A percentile compares a stretch with the other conserved stretches of the same genome.
phyloP scores from a whole-genome alignment of 2,329 filamentous ascomycete genomes.

The Thielaviopsis ethacetica region DNA sequence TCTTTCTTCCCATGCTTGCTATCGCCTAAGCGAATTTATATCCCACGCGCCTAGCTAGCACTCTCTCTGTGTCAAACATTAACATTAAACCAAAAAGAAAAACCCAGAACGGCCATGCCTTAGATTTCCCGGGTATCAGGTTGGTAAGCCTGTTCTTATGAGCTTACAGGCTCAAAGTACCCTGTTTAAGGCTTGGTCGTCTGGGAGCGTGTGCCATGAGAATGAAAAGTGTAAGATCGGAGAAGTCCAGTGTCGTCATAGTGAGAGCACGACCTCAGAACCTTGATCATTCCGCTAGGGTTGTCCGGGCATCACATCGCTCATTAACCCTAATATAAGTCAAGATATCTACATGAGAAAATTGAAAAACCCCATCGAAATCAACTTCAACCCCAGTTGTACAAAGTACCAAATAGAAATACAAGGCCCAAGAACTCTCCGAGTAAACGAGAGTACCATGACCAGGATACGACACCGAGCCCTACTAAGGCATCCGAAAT shows the following conservation, averaged over 20 bases:
- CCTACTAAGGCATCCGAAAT: neutral
- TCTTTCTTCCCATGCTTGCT: no score
- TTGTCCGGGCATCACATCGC: neutral
- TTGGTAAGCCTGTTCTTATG: neutral
- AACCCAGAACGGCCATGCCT: no score
- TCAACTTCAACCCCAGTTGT: no score
- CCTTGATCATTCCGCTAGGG: neutral
- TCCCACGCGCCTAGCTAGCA: no score
- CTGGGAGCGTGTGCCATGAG: no score
- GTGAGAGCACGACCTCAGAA: neutral
- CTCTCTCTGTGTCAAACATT: no score
- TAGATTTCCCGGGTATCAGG: neutral
- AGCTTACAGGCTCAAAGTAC: neutral
- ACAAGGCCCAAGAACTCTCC: neutral
- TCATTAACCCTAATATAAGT: neutral
- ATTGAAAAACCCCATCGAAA: no score
- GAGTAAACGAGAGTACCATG: neutral
- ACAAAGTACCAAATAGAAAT: neutral
- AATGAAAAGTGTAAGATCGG: neutral
- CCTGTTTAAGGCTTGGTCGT: neutral
- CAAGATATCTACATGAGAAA: no score
- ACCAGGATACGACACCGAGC: neutral
- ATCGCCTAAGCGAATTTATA: no score
- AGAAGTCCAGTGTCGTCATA: neutral
- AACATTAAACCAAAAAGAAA: no score